phyloP scores from a whole-genome alignment of 1,284 basidiomycete genomes.

The Pterula multifida region DNA sequence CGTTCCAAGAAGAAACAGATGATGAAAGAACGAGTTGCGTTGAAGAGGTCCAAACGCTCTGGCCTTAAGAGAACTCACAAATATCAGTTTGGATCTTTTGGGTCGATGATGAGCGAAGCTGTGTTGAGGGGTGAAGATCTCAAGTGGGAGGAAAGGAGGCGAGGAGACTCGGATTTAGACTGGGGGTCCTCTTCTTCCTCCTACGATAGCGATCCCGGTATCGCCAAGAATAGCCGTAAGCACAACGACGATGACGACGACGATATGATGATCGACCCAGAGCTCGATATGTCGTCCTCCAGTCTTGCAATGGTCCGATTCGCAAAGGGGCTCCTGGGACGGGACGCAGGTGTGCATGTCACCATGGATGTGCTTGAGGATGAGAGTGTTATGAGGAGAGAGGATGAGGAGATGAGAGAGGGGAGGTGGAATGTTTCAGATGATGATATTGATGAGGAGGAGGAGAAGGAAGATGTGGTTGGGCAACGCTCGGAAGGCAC shows the following conservation, averaged over 20 bases:
- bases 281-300: constrained; percentile 27
- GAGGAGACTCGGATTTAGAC: constrained; percentile 59
- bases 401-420: constrained; percentile 34
- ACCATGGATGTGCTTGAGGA: constrained; percentile 62
- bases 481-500: constrained; percentile 16
- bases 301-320: constrained; percentile 42
- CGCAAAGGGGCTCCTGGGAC: constrained; percentile 37
- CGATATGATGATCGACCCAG: constrained; percentile 51
- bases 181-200: constrained; percentile 35
- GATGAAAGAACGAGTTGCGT: constrained; percentile 12
- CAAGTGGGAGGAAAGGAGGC: constrained; percentile 35
- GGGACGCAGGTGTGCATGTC: constrained; percentile 32
- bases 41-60: constrained; percentile 10
- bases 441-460: constrained; percentile 17
- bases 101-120: constrained; percentile 38
- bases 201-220: background rate
- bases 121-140: constrained; percentile 27
- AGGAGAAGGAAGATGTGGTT: constrained; percentile 24
- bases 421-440: constrained; percentile 17
- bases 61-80: constrained; percentile 19
- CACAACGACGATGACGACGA: constrained; percentile 20
- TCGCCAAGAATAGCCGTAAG: constrained; percentile 9
- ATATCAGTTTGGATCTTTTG: constrained; percentile 34
- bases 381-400: constrained; percentile 32
- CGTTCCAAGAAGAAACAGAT: constrained; percentile 13